phyloP scores from a whole-genome alignment of 495 filamentous ascomycete species.

The Lophiostoma macrostomum region DNA sequence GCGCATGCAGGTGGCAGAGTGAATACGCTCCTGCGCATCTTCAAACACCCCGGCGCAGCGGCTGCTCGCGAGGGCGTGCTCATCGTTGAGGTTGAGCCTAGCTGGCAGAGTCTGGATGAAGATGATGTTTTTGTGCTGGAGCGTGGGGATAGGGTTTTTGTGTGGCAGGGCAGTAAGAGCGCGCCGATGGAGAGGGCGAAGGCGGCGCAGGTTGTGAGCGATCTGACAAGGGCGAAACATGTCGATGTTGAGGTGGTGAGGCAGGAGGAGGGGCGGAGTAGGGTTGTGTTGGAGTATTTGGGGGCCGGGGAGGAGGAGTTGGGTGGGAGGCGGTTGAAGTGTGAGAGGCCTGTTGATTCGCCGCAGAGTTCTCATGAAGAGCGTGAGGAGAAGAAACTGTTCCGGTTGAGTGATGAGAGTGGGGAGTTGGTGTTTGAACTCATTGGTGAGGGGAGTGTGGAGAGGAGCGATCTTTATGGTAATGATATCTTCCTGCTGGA shows the following conservation, averaged over 20 bases:
- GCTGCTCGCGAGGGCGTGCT: constrained; percentile 49
- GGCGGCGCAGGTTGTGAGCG: constrained; percentile 60
- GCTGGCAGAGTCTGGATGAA: constrained; percentile 59
- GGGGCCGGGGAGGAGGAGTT: constrained; percentile 48
- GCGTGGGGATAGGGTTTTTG: constrained; percentile 58
- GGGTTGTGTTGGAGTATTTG: constrained; percentile 52
- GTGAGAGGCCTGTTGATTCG: constrained; percentile 44
- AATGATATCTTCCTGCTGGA: constrained; percentile 61
- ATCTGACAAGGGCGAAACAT: constrained; percentile 60
- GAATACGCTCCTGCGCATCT: constrained; percentile 53
- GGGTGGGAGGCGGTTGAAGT: constrained; percentile 35
- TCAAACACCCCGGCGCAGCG: constrained; percentile 48
- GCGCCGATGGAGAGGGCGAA: constrained; percentile 64
- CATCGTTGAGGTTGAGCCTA: constrained; percentile 61
- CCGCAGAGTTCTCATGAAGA: background rate
- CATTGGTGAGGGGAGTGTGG: constrained; percentile 50
- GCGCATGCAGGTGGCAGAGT: too few species aligned
- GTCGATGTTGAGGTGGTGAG: constrained; percentile 60
- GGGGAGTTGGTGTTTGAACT: constrained; percentile 52
- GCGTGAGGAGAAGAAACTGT: constrained; percentile 47
- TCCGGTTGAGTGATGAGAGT: constrained; percentile 54
- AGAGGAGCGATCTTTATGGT: constrained; percentile 48
- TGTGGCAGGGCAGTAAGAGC: constrained; percentile 62
- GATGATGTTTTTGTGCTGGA: constrained; percentile 62
- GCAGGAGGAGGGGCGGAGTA: constrained; percentile 54